Conservation (phyloP, 176 grass and related monocot species). For the Aegilops longissima region DNA sequence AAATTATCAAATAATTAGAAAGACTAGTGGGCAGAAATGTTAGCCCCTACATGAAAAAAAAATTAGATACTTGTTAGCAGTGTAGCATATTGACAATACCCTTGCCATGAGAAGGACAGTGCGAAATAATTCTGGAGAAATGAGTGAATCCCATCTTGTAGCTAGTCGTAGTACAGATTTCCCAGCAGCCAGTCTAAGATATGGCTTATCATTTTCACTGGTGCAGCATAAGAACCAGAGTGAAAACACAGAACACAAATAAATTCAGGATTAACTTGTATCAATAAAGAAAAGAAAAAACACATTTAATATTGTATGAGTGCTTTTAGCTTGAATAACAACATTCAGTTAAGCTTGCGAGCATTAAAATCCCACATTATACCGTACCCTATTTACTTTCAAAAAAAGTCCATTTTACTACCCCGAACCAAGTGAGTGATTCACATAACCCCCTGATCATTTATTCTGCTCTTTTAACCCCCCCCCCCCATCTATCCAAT, state of each 20-base stretch:
- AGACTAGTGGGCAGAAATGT: constrained; percentile 10
- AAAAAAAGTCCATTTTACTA: no score
- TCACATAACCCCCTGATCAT: no score
- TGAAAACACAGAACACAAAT: constrained; percentile 18
- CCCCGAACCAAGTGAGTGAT: no score
- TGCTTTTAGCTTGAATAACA: constrained; percentile 22
- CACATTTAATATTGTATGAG: not conserved
- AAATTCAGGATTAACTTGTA: constrained; percentile 32
- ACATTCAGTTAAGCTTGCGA: not conserved
- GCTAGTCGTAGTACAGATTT: constrained; percentile 84
- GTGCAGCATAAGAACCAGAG: constrained; percentile 19
- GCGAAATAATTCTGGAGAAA: constrained; percentile 77
- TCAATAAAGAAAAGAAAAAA: constrained; percentile 23
- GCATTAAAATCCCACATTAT: not conserved
- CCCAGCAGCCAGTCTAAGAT: constrained; percentile 68
- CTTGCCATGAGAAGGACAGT: constrained; percentile 65
- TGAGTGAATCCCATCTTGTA: constrained; percentile 80
- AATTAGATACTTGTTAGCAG: constrained; percentile 26
- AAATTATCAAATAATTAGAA: constrained; percentile 9
- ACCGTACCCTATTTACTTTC: not conserved
- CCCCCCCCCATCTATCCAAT: no score
- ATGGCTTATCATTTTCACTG: constrained; percentile 71
- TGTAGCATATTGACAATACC: constrained; percentile 50
- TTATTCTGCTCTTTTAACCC: no score
- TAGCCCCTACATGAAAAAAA: constrained; percentile 18